Base-by-base conservation (phyloP, 2,329 filamentous ascomycete genomes). In the Cladosporium sp. region DNA sequence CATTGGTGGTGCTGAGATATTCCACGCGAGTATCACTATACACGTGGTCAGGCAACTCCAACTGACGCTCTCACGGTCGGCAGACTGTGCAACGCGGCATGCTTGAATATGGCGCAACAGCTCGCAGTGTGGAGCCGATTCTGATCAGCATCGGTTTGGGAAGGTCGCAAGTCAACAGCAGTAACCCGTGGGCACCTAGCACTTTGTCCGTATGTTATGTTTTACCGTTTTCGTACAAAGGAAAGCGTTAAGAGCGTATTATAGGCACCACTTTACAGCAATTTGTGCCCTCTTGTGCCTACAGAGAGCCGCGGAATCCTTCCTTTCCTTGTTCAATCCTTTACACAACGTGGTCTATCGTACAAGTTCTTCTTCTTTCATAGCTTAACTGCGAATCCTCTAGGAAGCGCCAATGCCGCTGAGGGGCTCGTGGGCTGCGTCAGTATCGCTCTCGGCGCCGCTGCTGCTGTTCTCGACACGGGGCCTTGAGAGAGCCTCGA, bases 401-500 rank as follows among this genome's bases (percentile, higher is more conserved):
- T 46, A 73, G 7, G 73, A 75, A 23, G 64, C 64, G 25, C 73
- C 73, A 51, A 75, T 49, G 53, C 73, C 73, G 58, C 73, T 75
- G 26, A 68, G 62, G 8, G 73, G 73, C 65, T 75, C 73, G 59
- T 75, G 67, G 8, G 69, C 73, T 21, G 73, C 65, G 54, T 68
- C 68, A 26, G 64, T 69, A 36, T 69, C 67, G 14, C 70, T 69
- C 46, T 70, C 70, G 13, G 66, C 60, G 18, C 68, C 70, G 13
- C 63, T 48, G 25, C 30, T 46, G 39, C 48, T 49, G 49, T 26
- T 63, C 18, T 58, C 46, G 48, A 67, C 65, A 30, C 68, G 72
- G 21, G 76, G 77, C 63, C 72, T 75, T 66, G 79, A 79, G 66
- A 86, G 79, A 57, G 83, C 78, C 68, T 85, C 82, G 61, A 86